These are phyloP conservation scores for Scytalidium sp. DNA, from an alignment of 2,329 filamentous ascomycete species.

Conservation along the genomic window DNA sequence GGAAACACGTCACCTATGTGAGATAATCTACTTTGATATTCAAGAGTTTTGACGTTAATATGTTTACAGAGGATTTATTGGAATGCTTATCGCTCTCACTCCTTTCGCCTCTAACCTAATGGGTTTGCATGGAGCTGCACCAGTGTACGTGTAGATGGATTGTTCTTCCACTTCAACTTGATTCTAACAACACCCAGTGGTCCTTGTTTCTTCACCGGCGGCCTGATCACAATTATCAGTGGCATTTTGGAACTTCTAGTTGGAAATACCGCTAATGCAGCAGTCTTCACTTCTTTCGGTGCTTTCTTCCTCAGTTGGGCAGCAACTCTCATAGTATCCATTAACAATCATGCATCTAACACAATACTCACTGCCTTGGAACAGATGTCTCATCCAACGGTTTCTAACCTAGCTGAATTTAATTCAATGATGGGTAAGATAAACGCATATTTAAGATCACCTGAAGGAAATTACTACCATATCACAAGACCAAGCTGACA, in stretches of 20 bases:
- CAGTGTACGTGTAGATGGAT: background rate
- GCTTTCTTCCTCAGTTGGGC: slow-evolving; percentile 54
- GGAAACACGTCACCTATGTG: slow-evolving; percentile 58
- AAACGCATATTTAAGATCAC: background rate
- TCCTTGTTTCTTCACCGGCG: slow-evolving; percentile 47
- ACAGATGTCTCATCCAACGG: slow-evolving; percentile 3
- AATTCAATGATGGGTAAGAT: slow-evolving; percentile 1
- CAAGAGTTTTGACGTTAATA: background rate
- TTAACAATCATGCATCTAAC: slow-evolving; percentile 44
- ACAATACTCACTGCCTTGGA: slow-evolving; percentile 20
- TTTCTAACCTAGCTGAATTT: slow-evolving; percentile 1
- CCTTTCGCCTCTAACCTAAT: slow-evolving; percentile 46
- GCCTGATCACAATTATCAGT: slow-evolving; percentile 46
- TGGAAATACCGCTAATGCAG: slow-evolving; percentile 54
- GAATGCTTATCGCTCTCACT: slow-evolving; percentile 46
- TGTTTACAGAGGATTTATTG: slow-evolving; percentile 40
- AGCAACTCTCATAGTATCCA: slow-evolving; percentile 47
- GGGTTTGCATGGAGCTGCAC: slow-evolving; percentile 44
- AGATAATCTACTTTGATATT: slow-evolving; percentile 12
- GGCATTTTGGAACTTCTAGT: slow-evolving; percentile 52
- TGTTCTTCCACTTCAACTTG: background rate
- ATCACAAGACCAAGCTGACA: too few species aligned
- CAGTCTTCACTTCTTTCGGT: slow-evolving; percentile 49
- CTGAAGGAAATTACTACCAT: too few species aligned
- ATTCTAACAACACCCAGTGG: slow-evolving; percentile 24